Evolutionary conservation across 495 filamentous ascomycete species (phyloP).

Genomic region (Penicillium cosmopolitanum): DNA sequence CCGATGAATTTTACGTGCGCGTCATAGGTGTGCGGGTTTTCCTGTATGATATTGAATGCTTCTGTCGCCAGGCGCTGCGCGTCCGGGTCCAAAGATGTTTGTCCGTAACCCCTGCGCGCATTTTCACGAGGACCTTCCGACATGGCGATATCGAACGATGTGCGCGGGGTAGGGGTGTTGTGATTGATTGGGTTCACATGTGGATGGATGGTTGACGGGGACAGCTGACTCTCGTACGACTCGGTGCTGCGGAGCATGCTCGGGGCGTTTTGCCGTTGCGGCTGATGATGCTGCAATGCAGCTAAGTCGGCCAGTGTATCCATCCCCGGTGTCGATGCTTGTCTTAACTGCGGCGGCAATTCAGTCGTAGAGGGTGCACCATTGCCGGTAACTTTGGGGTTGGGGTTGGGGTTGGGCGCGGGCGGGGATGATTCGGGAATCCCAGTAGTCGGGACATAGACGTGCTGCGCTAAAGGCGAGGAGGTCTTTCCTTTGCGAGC

Average conservation of each 20-base stretch:
- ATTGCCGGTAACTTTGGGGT: constrained; percentile 36
- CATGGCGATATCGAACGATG: constrained; percentile 62
- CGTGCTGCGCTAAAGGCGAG: constrained; percentile 47
- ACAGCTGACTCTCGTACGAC: constrained; percentile 52
- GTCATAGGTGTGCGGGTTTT: constrained; percentile 67
- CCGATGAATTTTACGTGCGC: constrained; percentile 66
- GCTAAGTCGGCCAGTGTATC: constrained; percentile 68
- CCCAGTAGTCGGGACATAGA: constrained; percentile 40
- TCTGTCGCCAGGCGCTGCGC: constrained; percentile 58
- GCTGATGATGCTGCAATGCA: constrained; percentile 68
- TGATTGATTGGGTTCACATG: constrained; percentile 55
- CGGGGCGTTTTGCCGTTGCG: constrained; percentile 47
- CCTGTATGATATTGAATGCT: constrained; percentile 56
- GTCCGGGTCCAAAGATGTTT: constrained; percentile 55
- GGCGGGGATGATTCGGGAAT: constrained; percentile 41
- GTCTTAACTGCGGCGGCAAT: constrained; percentile 38
- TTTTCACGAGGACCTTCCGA: constrained; percentile 53
- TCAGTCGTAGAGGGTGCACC: constrained; percentile 42
- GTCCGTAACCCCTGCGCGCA: constrained; percentile 50
- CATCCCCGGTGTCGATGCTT: constrained; percentile 63
- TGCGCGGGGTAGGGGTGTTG: constrained; percentile 55
- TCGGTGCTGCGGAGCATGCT: constrained; percentile 49
- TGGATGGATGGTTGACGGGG: constrained; percentile 50
- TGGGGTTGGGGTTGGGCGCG: constrained; percentile 30
- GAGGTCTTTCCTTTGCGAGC: constrained; percentile 42